Base-by-base conservation (phyloP, 2,329 filamentous ascomycete species). In the Ceratocystis lukuohia region DNA sequence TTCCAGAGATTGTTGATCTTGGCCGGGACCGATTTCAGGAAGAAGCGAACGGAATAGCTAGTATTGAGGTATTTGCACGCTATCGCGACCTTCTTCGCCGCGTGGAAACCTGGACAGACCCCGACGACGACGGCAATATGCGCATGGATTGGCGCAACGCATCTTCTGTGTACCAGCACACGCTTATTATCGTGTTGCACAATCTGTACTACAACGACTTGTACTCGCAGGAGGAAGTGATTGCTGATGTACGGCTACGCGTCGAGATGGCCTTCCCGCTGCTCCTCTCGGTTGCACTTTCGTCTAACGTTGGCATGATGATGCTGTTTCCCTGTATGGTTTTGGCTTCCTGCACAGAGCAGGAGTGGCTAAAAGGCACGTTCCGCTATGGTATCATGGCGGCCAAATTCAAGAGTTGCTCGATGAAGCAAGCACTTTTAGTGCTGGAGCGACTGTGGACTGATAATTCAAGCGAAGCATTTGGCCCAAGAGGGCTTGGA, bases 261-360 rank as follows among this genome's bases (percentile, higher is more conserved):
- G 15, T 68, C 12, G 67, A 66, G 22, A 48, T 30, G 48, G 67
- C 64, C 5, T 68, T 68, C 53, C 67, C 67, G 22, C 53, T 68
- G 50, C 41, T 68, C 5, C 45, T 68, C 10, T 68, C 67, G 12
- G 67, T 68, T 3, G 67, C 64, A 10, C 61, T 68, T 20, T 66
- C 61, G 20, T 68, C 67, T 7, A 68, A 68, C 48, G 61, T 64
- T 15, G 67, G 67, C n/a, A 56, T 57, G 25, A 68, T 64, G 37
- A 66, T 68, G 64, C 30, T 68, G 28, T 65, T 68, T 25, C 67
- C 67, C 5, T 62, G 56, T n/a, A 37, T 68, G 64, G 41, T 68
- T 2, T 50, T 68, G n/a, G 64, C 59, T 2, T 66, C 67, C 8
- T 66, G 67, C 15, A 68, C 67, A n/a, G 67, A 68, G 41, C 57